These are phyloP conservation scores for Graphiopsis chlorocephala DNA, from an alignment of 2,329 filamentous ascomycete genomes.

Conservation along the genomic window DNA sequence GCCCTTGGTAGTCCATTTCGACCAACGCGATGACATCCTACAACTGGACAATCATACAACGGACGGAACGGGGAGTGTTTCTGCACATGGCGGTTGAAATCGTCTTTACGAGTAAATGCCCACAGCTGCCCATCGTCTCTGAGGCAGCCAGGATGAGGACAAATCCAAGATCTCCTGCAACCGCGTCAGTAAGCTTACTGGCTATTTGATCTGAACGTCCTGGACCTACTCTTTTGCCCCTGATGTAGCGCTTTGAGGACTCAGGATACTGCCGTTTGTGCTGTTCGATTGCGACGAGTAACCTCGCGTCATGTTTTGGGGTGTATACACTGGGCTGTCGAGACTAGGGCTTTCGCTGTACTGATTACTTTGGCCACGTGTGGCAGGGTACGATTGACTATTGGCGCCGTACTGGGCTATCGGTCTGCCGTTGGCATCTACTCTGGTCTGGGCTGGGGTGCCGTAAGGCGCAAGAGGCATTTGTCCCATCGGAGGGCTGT, in stretches of 20 bases:
- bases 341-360: neutral
- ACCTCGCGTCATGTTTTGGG: neutral
- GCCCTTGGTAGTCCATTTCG: conserved; percentile 51
- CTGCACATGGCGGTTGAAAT: conserved; percentile 46
- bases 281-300: neutral
- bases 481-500: neutral
- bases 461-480: neutral
- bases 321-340: neutral
- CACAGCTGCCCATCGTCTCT: neutral
- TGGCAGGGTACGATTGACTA: neutral
- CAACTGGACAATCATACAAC: conserved; percentile 43
- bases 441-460: neutral
- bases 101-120: conserved; percentile 37
- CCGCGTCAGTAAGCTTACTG: neutral
- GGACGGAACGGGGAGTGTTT: conserved; percentile 18
- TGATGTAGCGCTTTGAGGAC: neutral
- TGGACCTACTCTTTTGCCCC: neutral
- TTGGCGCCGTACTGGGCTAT: neutral
- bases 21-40: conserved; percentile 43
- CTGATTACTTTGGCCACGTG: neutral
- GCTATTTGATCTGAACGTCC: neutral
- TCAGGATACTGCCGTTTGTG: neutral
- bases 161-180: neutral
- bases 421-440: neutral
- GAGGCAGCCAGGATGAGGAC: neutral